Conservation (phyloP, 768 basidiomycete species). For the Mycena metata region DNA sequence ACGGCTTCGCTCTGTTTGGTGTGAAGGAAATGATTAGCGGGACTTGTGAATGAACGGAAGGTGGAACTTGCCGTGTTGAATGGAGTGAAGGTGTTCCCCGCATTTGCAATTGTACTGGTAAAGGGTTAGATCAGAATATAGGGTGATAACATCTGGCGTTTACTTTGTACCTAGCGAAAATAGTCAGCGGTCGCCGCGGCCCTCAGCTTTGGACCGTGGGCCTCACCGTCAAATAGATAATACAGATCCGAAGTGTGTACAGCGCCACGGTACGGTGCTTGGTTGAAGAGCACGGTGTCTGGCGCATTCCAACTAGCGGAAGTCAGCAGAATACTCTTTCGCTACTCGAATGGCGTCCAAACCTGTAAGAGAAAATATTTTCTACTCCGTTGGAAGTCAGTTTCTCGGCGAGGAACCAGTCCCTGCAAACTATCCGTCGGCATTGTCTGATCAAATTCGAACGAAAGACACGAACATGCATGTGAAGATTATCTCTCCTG, state of each 20-base stretch:
- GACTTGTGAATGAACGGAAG: neutral
- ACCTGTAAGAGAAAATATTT: constrained; percentile 55
- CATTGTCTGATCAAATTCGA: too few relatives aligned
- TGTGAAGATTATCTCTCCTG: constrained; percentile 57
- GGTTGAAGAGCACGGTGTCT: constrained; percentile 54
- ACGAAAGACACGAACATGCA: constrained; percentile 53
- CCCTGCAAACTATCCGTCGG: constrained; percentile 44
- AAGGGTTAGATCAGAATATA: neutral
- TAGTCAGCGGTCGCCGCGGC: neutral
- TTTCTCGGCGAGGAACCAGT: constrained; percentile 54
- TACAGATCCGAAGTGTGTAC: constrained; percentile 61
- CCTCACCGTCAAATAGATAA: constrained; percentile 57
- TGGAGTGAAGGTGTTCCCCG: constrained; percentile 51
- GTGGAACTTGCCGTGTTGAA: constrained; percentile 50
- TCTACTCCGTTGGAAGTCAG: constrained; percentile 45
- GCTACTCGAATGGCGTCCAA: neutral
- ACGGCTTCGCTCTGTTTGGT: constrained; percentile 50
- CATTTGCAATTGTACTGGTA: constrained; percentile 47
- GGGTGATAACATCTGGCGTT: constrained; percentile 8
- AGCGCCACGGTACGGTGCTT: constrained; percentile 53
- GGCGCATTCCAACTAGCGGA: constrained; percentile 57
- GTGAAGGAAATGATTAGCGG: neutral
- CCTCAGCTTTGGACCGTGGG: too few relatives aligned
- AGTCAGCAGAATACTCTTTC: neutral
- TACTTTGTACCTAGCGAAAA: constrained; percentile 47